These are phyloP conservation scores for Rhodomyrtus tomentosa DNA, from an alignment of 345 rosid genomes.

Conservation along the genomic window DNA sequence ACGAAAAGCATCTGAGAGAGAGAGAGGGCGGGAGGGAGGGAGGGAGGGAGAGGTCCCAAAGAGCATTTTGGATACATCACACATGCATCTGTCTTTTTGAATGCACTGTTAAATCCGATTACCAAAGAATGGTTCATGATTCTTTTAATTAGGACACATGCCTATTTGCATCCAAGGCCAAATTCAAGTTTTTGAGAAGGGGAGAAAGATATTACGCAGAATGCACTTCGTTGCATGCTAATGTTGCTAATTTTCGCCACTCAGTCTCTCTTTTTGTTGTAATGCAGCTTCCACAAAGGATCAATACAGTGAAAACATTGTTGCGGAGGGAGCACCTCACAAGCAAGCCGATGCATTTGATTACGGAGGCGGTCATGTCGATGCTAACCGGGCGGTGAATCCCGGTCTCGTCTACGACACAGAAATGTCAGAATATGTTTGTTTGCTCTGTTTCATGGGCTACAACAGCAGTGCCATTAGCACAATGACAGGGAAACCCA, in stretches of 20 bases:
- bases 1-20: background rate
- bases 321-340: constrained; percentile 46
- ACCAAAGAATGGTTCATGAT: background rate
- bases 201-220: background rate
- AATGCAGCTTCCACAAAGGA: constrained; percentile 38
- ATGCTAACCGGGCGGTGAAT: constrained; percentile 34
- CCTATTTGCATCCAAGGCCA: background rate
- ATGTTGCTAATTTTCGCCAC: background rate
- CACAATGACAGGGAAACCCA: constrained; percentile 16
- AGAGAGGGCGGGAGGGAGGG: background rate
- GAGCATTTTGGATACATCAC: background rate
- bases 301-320: constrained; percentile 24
- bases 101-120: background rate
- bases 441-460: constrained; percentile 49
- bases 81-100: background rate
- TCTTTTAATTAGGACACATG: background rate
- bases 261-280: background rate
- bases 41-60: background rate
- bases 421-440: constrained; percentile 27
- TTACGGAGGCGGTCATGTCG: constrained; percentile 56
- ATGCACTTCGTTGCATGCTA: background rate
- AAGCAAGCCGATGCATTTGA: constrained; percentile 57
- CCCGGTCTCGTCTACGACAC: constrained; percentile 59
- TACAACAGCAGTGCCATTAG: constrained; percentile 43
- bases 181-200: background rate